Base-by-base conservation (phyloP, 2,329 filamentous ascomycete species). In the Cytospora chrysosperma region DNA sequence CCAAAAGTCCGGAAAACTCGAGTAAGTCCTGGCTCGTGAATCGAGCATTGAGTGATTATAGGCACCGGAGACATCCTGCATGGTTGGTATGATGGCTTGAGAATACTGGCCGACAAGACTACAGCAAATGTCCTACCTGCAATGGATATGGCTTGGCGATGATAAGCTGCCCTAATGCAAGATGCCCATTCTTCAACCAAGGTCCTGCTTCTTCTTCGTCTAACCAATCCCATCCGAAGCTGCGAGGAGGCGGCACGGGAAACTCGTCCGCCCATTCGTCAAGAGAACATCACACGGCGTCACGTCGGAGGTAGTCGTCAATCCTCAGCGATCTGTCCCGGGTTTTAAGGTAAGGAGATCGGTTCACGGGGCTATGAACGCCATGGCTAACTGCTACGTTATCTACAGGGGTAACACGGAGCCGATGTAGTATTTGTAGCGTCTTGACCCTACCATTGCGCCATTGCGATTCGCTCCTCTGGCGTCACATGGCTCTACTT, bases 81-180 rank as follows among this genome's bases (percentile, higher is more conserved):
- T 47, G n/a, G 19, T 12, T 21, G 40, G 8, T n/a, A n/a, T n/a
- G n/a, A 3, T 47, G 40, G 2, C 19, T 21, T 47, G 37, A 7
- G 6, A 43, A 10, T 19, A 21, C n/a, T 12, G 19, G 49, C 52
- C 47, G 26, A 60, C 3, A 19, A 17, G 15, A 12, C 19, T 7
- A 19, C 27, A 43, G 62, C 53, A 30, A 40, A 27, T 52, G 58
- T 27, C 58, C 58, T 34, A 26, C 50, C n/a, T 61, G 58, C 24
- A 47, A 55, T 6, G 58, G 58, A 2, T 52, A 24, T 34, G 58
- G 58, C 37, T 55, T 32, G 51, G 4, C 9, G n/a, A 21, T 47
- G 40, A 47, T 47, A 8, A 21, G 40, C 19, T 47, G 40, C 9
- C 40, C 40, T 10, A 47, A 47, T 7, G 3, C 19, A 47, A 8